A percentile compares a stretch with the other conserved stretches of the same genome.
These are phyloP conservation scores for Exophiala phaeomuriformis DNA, from an alignment of 2,329 filamentous ascomycete species.

Conservation along the genomic window DNA sequence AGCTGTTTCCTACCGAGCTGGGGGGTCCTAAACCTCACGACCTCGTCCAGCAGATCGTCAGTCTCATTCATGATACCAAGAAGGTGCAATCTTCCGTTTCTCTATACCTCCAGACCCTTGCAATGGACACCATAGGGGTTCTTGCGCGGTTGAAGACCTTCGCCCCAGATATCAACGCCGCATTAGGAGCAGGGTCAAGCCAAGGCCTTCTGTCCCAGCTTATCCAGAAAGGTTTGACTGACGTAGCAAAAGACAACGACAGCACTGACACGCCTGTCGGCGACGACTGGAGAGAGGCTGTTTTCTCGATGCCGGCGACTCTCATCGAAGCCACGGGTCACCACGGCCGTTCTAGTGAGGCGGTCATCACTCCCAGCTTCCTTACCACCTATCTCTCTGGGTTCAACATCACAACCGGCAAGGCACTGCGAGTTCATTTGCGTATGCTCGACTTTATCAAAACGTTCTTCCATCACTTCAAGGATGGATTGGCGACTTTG, in stretches of 20 bases:
- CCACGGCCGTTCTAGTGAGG: conserved; percentile 58
- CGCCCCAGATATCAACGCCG: conserved; percentile 72
- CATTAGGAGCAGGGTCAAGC: conserved; percentile 92
- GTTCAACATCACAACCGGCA: conserved; percentile 69
- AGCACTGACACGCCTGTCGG: conserved; percentile 55
- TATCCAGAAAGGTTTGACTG: conserved; percentile 79
- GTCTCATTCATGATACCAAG: conserved; percentile 76
- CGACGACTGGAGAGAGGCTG: conserved; percentile 82
- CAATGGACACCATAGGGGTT: conserved; percentile 75
- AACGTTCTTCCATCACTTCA: conserved; percentile 74
- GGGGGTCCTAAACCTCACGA: conserved; percentile 87
- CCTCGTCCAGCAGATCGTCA: conserved; percentile 83
- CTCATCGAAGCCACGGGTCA: conserved; percentile 39
- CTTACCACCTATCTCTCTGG: conserved; percentile 87
- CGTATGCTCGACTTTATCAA: conserved; percentile 83
- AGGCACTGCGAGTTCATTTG: conserved; percentile 76
- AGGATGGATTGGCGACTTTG: conserved; percentile 75
- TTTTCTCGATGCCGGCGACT: conserved; percentile 80
- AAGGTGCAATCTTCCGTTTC: conserved; percentile 63
- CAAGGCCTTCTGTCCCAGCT: conserved; percentile 92
- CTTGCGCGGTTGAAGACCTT: conserved; percentile 71
- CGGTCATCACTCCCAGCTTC: conserved; percentile 72
- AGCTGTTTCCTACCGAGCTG: conserved; percentile 75
- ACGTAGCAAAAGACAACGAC: conserved; percentile 59
- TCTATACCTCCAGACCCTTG: conserved; percentile 70